These are phyloP conservation scores for Sclerotinia subarctica DNA, from an alignment of 2,329 filamentous ascomycete species.

Conservation along the genomic window DNA sequence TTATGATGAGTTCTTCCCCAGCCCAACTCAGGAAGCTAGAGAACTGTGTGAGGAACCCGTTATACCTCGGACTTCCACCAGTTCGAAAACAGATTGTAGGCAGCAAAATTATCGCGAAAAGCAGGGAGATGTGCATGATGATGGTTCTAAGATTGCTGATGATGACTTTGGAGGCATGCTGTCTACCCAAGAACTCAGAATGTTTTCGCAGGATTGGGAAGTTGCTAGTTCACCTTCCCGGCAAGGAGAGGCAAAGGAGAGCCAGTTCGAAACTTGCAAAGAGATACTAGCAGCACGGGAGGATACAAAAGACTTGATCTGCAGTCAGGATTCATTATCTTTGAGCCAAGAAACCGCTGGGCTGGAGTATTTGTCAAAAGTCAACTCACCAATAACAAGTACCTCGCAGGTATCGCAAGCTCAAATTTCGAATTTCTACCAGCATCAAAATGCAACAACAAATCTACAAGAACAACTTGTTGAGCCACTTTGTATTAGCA, in stretches of 20 bases:
- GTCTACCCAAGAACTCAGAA: constrained; percentile 47
- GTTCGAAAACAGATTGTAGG: background rate
- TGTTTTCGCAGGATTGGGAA: constrained; percentile 48
- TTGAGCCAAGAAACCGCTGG: background rate
- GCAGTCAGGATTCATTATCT: background rate
- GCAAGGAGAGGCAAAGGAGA: background rate
- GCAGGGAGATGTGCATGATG: background rate
- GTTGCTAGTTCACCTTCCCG: constrained; percentile 28
- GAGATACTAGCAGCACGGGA: background rate
- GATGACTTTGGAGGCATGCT: constrained; percentile 27
- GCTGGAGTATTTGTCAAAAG: background rate
- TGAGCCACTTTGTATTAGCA: background rate
- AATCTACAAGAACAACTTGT: background rate
- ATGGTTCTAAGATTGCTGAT: background rate
- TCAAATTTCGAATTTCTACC: background rate
- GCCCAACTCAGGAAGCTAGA: constrained; percentile 53
- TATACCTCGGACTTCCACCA: background rate
- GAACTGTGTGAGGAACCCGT: constrained; percentile 47
- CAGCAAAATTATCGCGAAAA: background rate
- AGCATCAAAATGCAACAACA: background rate
- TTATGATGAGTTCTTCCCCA: constrained; percentile 54
- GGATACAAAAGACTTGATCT: background rate
- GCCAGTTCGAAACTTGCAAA: background rate
- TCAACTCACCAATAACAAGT: background rate
- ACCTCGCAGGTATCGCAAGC: background rate